These are phyloP conservation scores for Neltuma alba DNA, from an alignment of 306 rosid genomes.

Conservation along the genomic window DNA sequence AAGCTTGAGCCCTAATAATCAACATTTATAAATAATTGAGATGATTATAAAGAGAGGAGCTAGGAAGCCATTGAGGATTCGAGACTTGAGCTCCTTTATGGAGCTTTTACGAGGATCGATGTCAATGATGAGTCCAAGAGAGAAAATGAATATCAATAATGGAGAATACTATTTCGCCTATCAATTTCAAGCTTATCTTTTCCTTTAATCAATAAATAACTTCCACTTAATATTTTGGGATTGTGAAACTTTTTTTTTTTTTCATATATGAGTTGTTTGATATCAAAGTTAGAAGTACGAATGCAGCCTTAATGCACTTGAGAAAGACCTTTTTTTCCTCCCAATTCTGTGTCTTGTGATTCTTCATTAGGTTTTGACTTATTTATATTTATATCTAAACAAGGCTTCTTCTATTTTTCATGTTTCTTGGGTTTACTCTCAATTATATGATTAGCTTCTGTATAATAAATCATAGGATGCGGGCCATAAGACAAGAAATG, in stretches of 20 bases:
- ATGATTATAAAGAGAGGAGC: too few relatives aligned
- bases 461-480: too few relatives aligned
- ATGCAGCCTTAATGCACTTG: not conserved
- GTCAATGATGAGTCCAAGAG: not conserved
- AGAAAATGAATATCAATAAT: not conserved
- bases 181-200: not conserved
- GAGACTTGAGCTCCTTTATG: not conserved
- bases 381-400: too few relatives aligned
- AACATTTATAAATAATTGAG: not conserved
- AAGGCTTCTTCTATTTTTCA: too few relatives aligned
- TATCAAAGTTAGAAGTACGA: not conserved
- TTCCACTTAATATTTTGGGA: too few relatives aligned
- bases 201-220: not conserved
- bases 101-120: not conserved
- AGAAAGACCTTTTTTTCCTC: too few relatives aligned
- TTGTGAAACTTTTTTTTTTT: not conserved
- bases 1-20: not conserved
- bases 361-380: too few relatives aligned
- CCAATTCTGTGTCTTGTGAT: too few relatives aligned
- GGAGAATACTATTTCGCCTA: not conserved
- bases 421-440: too few relatives aligned
- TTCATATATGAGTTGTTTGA: not conserved
- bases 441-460: too few relatives aligned
- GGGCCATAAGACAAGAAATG: too few relatives aligned
- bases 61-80: not conserved